Conservation (phyloP, 345 rosid species). For the Barbarea vulgaris region DNA sequence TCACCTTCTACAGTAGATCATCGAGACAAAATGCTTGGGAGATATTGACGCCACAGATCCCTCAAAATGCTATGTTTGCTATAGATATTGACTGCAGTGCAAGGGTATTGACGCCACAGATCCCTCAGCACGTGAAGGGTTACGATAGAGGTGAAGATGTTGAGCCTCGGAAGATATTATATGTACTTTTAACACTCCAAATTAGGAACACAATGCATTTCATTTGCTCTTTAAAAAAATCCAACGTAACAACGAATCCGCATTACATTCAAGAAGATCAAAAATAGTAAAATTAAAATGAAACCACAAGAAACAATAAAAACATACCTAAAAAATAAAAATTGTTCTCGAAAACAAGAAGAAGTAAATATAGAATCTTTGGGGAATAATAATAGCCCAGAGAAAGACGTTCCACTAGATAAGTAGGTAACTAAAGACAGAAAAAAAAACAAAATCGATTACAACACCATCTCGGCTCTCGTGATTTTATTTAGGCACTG, state of each 20-base stretch:
- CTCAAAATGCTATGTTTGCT: too few relatives aligned
- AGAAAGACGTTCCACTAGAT: constrained; percentile 12
- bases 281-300: background rate
- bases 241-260: background rate
- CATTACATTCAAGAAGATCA: background rate
- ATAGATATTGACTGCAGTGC: too few relatives aligned
- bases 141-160: background rate
- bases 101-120: too few relatives aligned
- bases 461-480: constrained; percentile 18
- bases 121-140: too few relatives aligned
- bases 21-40: too few relatives aligned
- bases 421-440: background rate
- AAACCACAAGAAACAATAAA: background rate
- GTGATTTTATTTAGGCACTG: constrained; percentile 7
- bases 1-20: too few relatives aligned
- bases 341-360: background rate
- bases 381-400: background rate
- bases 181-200: background rate
- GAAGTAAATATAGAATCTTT: background rate
- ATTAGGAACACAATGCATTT: background rate
- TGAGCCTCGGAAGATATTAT: background rate
- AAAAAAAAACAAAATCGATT: constrained; percentile 25
- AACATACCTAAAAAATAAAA: background rate
- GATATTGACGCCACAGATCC: too few relatives aligned
- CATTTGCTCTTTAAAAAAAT: background rate